Base-by-base conservation (phyloP, 2,329 filamentous ascomycete species). In the Stagonosporopsis chrysanthemi region DNA sequence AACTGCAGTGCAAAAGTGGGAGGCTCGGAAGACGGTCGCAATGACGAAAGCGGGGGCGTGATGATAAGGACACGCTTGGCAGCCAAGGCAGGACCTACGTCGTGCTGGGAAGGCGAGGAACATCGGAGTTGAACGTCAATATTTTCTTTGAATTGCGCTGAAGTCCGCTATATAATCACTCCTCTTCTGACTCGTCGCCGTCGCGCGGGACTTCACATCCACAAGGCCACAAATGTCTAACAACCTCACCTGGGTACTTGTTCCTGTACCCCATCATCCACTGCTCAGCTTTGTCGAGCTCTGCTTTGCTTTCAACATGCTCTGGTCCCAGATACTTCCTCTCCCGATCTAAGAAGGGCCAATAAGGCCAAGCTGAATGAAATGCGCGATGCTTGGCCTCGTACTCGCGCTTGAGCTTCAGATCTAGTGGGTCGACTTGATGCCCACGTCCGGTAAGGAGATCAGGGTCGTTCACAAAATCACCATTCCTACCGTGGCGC, bases 221-320 rank as follows among this genome's bases (percentile, higher is more conserved):
- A 52, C 70, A 73, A 8, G 63, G 60, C 69, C 69, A 73, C 14
- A 66, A 45, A 29, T 63, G 48, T 2, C 22, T 46, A 4, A 62
- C 31, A 1, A 14, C 9, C 29, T 56, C 48, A 0, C 70, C 68
- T 8, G 58, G 61, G 31, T 70, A 73, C 48, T 62, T 69, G 2
- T 59, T 12, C 17, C 33, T 33, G 26, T 68, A 69, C 8, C 33
- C 24, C 4, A 2, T 14, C 29, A 64, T 64, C 57, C 62, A 67
- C 7, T 7, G 14, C 42, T 65, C 65, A n/a, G 51, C 41, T 6
- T 51, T 22, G 3, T 54, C 19, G 43, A 58, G 40, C 2, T 35
- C 28, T 14, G 48, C 19, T 40, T 43, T 41, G 1, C 40, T 31
- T 8, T 52, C 26, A 1, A n/a, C n/a, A 19, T 48, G 6, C 2